Base-by-base conservation (phyloP, 306 rosid species). In the Quercus glauca region DNA sequence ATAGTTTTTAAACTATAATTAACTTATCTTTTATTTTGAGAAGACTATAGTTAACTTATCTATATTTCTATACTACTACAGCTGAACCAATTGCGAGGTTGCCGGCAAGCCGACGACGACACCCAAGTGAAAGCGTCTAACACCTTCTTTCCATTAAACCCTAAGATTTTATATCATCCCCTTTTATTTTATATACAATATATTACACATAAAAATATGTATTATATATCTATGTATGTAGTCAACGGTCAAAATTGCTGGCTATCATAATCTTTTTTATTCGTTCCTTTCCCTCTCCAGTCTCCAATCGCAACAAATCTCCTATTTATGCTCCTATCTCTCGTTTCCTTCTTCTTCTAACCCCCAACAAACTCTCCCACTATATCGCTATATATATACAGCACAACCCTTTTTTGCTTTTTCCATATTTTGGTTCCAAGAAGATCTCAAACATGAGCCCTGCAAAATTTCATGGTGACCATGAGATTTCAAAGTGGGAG, bases 181-280 rank as follows among this genome's bases (percentile, higher is more conserved):
- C 69, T 33, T 6, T 17, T 67, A 23, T 18, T 2, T 10, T 8
- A 1, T 31, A 29, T 26, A 5, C 31, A 11, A 26, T 14, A 13
- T 61, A 61, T 26, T 4, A 26, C 3, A 26, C 29, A 61, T 14
- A 28, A 25, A 61, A 26, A 49, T 71, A 45, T n/a, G 9, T 55
- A 55, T 19, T 17, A 6, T 55, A 57, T 3, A 14, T 29, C 12
- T 13, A 20, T 61, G 43, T 6, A 20, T 51, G 28, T 18, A 77
- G 96, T 92, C 96, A 90, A 90, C 86, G 91, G 97, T 92, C 97
- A 84, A 82, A 89, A 84, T 85, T 33, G 96, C 85, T 83, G 96
- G 93, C 97, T 82, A 21, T 21, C 2, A 28, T 18, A 26, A 4
- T 5, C 67, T 18, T 69, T 5, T 9, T 35, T 10, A 33, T 18